These are phyloP conservation scores for Xylaria multiplex DNA, from an alignment of 2,329 filamentous ascomycete species.

Conservation along the genomic window DNA sequence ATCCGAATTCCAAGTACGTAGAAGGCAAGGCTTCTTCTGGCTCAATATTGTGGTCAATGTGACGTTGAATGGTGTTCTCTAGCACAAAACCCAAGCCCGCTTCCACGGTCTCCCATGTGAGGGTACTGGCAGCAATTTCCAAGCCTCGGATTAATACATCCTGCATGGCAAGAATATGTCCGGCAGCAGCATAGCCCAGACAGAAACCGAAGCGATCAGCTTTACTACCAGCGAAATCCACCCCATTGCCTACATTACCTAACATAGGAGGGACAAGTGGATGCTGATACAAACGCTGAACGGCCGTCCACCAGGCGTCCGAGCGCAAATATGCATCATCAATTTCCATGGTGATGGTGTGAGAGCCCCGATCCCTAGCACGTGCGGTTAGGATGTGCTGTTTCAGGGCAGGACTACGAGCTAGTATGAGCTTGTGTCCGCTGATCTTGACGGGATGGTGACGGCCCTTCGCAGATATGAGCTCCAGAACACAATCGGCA, in stretches of 20 bases:
- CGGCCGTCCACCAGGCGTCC: constrained; percentile 65
- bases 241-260: constrained; percentile 45
- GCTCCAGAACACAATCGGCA: constrained; percentile 56
- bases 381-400: constrained; percentile 48
- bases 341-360: constrained; percentile 58
- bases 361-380: constrained; percentile 48
- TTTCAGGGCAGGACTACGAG: constrained; percentile 60
- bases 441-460: constrained; percentile 57
- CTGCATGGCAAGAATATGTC: constrained; percentile 65
- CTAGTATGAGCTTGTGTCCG: constrained; percentile 66
- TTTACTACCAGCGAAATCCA: constrained; percentile 52
- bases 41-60: constrained; percentile 43
- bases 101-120: constrained; percentile 72
- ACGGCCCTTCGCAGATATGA: constrained; percentile 52
- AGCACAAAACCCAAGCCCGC: constrained; percentile 67
- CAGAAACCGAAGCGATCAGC: constrained; percentile 62
- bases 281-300: constrained; percentile 67
- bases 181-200: constrained; percentile 73
- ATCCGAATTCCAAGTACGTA: constrained; percentile 54
- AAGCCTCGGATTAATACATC: constrained; percentile 67
- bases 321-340: constrained; percentile 64
- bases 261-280: constrained; percentile 57
- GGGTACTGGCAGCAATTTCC: constrained; percentile 65
- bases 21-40: constrained; percentile 32
- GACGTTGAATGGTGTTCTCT: constrained; percentile 52